Percentiles rank a stretch among this genome's conserved stretches.
These are phyloP conservation scores for Neurospora sp. DNA, from an alignment of 495 filamentous ascomycete species.

Conservation along the genomic window DNA sequence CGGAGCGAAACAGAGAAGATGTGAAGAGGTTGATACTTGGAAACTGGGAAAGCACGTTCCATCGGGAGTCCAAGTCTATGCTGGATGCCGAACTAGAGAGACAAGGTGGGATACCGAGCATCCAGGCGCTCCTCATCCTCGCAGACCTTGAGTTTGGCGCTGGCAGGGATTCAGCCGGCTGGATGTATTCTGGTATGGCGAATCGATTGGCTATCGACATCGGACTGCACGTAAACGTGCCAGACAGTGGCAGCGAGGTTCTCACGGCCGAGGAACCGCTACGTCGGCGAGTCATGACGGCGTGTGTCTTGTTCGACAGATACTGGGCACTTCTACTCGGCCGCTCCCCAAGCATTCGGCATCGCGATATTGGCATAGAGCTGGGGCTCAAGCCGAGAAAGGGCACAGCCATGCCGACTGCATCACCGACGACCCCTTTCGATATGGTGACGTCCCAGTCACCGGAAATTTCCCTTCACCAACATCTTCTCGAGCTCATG, in stretches of 20 bases:
- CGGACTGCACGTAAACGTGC: constrained; percentile 38
- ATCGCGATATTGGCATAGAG: constrained; percentile 37
- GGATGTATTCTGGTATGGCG: constrained; percentile 43
- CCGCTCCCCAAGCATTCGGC: constrained; percentile 41
- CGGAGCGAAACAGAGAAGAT: constrained; percentile 36
- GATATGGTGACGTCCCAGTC: constrained; percentile 10
- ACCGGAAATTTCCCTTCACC: constrained; percentile 32
- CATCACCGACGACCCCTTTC: neutral
- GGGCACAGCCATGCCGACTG: constrained; percentile 1
- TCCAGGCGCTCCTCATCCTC: constrained; percentile 40
- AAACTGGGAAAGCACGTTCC: constrained; percentile 40
- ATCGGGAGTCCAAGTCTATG: constrained; percentile 44
- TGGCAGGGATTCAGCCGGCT: constrained; percentile 40
- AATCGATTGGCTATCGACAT: constrained; percentile 41
- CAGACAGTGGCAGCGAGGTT: constrained; percentile 32
- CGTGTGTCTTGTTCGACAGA: constrained; percentile 42
- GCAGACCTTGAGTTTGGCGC: constrained; percentile 43
- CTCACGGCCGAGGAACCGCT: neutral
- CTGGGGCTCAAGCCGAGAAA: constrained; percentile 16
- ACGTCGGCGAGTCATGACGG: constrained; percentile 35
- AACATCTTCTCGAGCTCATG: constrained; percentile 40
- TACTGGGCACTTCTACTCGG: constrained; percentile 43
- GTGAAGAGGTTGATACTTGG: constrained; percentile 35
- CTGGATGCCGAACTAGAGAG: constrained; percentile 40
- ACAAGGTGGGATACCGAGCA: constrained; percentile 38